Evolutionary conservation across 1,139 yeast genomes (phyloP), one percentile per base, ranked within the genome.

Genomic region (Geotrichum carabidarum): DNA sequence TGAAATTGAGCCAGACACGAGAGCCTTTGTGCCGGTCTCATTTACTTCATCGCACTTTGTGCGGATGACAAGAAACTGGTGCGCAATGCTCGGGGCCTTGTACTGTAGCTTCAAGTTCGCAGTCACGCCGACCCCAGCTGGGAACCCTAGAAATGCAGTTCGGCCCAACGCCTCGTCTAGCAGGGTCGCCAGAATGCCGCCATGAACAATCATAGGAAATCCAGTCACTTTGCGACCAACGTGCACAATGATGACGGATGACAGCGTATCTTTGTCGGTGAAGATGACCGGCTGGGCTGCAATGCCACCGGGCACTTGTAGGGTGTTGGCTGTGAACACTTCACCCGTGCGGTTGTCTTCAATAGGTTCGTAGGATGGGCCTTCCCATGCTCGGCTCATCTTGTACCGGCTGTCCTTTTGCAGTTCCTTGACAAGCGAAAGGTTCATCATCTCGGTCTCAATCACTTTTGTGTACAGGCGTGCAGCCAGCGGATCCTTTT

Each of bases 161-260:
- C 84, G 69, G 56, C 80, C 83, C 71, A 82, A 77, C 3, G 86
- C 76, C 59, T 90, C 96, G 65, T 87, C 94, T 57, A 89, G 73
- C n/a, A 91, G 72, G 0, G 95, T 84, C 8, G 94, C 95, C 40
- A 91, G 70, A 42, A 91, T 81, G 0, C 98, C 98, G 3, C 98
- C 98, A 66, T 91, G 98, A 0, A 89, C 79, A 38, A 91, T 73
- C 62, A 87, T 82, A 1, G 97, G 97, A 65, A 85, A 90, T 1
- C 98, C 97, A 50, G 94, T 83, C 35, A 90, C 71, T 59, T 79
- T 78, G 65, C 84, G 81, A 0, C 98, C 97, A 51, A 86, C 77
- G 67, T 89, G 95, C 31, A 88, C 76, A 0, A 89, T 79, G 0
- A 86, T 78, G 0, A 85, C 78, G 58, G 87, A 84, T 56, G 80